phyloP scores from a whole-genome alignment of 495 filamentous ascomycete genomes.

The Talaromyces wortmannii region DNA sequence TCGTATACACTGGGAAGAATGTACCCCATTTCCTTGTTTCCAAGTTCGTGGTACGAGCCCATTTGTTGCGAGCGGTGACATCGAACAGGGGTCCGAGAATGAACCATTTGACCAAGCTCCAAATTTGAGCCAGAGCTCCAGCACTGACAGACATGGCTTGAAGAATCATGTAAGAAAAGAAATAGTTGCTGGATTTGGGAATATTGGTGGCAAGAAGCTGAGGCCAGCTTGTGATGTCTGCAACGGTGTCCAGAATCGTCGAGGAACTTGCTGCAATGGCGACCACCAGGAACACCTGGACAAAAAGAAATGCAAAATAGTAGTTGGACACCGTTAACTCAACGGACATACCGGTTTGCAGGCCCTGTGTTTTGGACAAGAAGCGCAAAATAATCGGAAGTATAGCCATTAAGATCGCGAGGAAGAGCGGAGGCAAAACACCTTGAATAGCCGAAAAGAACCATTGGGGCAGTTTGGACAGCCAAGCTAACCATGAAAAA shows the following conservation, averaged over 20 bases:
- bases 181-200: constrained; percentile 89
- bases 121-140: constrained; percentile 82
- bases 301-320: constrained; percentile 92
- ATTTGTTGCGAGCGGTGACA: constrained; percentile 83
- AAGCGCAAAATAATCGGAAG: constrained; percentile 74
- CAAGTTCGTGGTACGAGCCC: constrained; percentile 73
- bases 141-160: constrained; percentile 88
- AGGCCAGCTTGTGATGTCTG: constrained; percentile 55
- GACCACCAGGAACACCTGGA: constrained; percentile 91
- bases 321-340: constrained; percentile 83
- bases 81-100: constrained; percentile 72
- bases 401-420: constrained; percentile 73
- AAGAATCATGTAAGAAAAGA: constrained; percentile 96
- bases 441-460: constrained; percentile 73
- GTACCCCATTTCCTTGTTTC: constrained; percentile 82
- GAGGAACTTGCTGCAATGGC: constrained; percentile 76
- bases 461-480: constrained; percentile 53
- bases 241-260: constrained; percentile 55
- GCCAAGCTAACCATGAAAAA: constrained; percentile 65
- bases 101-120: constrained; percentile 71
- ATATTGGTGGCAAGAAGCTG: constrained; percentile 73
- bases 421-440: constrained; percentile 72
- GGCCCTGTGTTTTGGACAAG: constrained; percentile 68
- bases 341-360: constrained; percentile 73
- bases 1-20: constrained; percentile 94